Conservation (phyloP, 2,329 filamentous ascomycete species). For the Penicillium sp. region DNA sequence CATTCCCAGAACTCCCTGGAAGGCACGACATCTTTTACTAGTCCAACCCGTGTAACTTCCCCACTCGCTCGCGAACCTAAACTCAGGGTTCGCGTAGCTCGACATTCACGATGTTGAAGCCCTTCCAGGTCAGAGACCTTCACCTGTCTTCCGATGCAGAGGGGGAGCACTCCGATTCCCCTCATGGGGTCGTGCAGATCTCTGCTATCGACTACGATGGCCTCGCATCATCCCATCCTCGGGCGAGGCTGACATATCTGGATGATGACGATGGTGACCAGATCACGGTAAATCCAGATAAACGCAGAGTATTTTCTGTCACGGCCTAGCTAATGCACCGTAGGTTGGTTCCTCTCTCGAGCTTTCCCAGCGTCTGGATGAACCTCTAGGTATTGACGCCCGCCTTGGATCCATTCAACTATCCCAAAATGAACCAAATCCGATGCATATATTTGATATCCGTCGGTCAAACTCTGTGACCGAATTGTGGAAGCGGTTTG, state of each 20-base stretch:
- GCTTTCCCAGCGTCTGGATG: slow-evolving; percentile 47
- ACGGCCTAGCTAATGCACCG: not conserved
- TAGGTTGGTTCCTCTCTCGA: slow-evolving; percentile 50
- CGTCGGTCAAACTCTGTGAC: slow-evolving; percentile 40
- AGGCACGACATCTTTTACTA: too few relatives aligned
- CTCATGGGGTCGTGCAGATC: slow-evolving; percentile 40
- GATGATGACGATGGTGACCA: slow-evolving; percentile 51
- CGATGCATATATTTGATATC: slow-evolving; percentile 50
- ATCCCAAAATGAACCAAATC: slow-evolving; percentile 18
- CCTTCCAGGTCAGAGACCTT: slow-evolving; percentile 42
- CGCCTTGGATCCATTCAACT: slow-evolving; percentile 10
- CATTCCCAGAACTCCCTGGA: too few relatives aligned
- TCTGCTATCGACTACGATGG: slow-evolving; percentile 45
- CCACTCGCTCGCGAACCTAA: slow-evolving; percentile 7
- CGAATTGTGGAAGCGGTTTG: slow-evolving; percentile 40
- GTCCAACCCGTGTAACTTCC: slow-evolving; percentile 9
- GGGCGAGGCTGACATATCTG: slow-evolving; percentile 44
- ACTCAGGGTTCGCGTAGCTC: slow-evolving; percentile 4
- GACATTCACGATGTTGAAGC: slow-evolving; percentile 37
- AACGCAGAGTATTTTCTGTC: not conserved
- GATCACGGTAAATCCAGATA: slow-evolving; percentile 39
- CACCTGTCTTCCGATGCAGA: slow-evolving; percentile 19
- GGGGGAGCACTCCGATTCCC: slow-evolving; percentile 7
- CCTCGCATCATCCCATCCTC: slow-evolving; percentile 41
- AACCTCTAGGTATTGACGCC: slow-evolving; percentile 30